phyloP scores from a whole-genome alignment of 345 rosid species.

The Syzygium aqueum region DNA sequence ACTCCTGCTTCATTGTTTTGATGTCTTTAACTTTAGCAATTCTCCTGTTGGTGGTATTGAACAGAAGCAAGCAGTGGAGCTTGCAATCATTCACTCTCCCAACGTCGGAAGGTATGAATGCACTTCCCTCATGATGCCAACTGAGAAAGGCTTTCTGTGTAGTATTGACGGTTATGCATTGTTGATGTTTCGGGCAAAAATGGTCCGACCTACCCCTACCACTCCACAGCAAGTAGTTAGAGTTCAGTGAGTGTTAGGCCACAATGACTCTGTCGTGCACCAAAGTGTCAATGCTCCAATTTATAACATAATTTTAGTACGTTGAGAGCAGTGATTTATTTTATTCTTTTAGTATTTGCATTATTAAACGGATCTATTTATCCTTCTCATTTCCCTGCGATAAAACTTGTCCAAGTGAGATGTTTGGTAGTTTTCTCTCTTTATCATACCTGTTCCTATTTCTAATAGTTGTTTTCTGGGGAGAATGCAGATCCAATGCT shows the following conservation, averaged over 20 bases:
- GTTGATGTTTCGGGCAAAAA: neutral
- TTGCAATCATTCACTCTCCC: no score
- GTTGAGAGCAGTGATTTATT: neutral
- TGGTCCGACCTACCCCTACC: neutral
- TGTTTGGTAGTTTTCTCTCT: neutral
- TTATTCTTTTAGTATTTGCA: neutral
- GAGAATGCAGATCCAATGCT: neutral
- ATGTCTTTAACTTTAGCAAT: no score
- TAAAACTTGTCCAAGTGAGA: neutral
- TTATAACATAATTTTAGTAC: neutral
- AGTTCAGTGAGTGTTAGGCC: neutral
- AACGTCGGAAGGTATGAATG: no score
- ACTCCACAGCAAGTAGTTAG: neutral
- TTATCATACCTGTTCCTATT: neutral
- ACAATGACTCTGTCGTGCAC: neutral
- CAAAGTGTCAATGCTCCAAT: neutral
- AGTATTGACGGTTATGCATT: neutral
- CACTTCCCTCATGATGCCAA: neutral
- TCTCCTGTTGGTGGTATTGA: no score
- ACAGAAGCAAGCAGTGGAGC: no score
- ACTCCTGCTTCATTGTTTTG: neutral
- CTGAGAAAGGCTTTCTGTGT: neutral
- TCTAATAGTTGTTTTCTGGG: neutral
- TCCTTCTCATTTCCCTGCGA: neutral
- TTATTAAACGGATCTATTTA: neutral